phyloP scores from a whole-genome alignment of 2,329 filamentous ascomycete genomes.

The Fusarium chlamydosporum region DNA sequence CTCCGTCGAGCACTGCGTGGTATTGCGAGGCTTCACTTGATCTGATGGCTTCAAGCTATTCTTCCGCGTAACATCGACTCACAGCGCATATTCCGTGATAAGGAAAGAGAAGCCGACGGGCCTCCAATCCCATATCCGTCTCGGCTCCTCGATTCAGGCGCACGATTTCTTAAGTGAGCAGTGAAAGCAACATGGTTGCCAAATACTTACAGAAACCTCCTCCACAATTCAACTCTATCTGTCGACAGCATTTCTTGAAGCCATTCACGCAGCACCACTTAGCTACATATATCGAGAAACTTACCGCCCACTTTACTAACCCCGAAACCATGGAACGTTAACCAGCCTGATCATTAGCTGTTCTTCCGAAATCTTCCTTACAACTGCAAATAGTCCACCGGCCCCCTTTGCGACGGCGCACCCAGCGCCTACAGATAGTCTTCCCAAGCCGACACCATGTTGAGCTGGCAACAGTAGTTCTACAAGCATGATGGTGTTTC shows the following conservation, averaged over 20 bases:
- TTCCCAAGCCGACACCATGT: no score
- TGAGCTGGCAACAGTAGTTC: no score
- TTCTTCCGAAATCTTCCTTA: not conserved
- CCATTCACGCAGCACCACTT: not conserved
- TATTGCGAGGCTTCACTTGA: not conserved
- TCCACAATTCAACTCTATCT: not conserved
- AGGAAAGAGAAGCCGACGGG: not conserved
- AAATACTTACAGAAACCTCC: not conserved
- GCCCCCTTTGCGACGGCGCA: not conserved
- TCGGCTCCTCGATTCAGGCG: not conserved
- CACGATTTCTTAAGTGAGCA: not conserved
- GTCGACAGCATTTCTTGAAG: not conserved
- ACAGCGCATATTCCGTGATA: not conserved
- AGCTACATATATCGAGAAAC: not conserved
- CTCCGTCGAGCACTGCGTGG: not conserved
- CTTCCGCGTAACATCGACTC: not conserved
- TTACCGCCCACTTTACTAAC: not conserved
- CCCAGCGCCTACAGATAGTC: no score
- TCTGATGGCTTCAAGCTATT: no score
- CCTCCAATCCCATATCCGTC: not conserved
- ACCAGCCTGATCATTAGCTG: not conserved
- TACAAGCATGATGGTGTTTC: not conserved
- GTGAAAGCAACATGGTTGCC: not conserved
- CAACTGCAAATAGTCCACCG: not conserved
- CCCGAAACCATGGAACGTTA: not conserved